Conservation (phyloP, 2,329 filamentous ascomycete species). For the Ceratocystis diversiconidia region DNA sequence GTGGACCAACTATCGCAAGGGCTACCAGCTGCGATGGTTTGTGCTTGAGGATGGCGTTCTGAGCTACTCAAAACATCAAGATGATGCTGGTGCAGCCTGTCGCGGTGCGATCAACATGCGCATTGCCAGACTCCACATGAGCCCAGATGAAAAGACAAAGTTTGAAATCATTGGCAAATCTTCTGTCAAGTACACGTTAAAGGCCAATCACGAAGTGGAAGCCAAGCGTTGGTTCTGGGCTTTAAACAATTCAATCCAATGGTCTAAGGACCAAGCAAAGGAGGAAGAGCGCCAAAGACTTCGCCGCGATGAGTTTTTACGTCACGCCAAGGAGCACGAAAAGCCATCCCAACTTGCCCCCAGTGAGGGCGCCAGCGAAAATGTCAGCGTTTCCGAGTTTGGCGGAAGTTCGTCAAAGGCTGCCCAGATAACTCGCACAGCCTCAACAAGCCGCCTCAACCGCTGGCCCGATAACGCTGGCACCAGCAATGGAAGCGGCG, state of each 20-base stretch:
- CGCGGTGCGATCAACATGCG: conserved; percentile 98
- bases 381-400: conserved; percentile 35
- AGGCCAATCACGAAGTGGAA: conserved; percentile 95
- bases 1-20: conserved; percentile 97
- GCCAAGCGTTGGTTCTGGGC: conserved; percentile 99
- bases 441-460: conserved; percentile 12
- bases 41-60: conserved; percentile 93
- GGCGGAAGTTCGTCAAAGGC: conserved; percentile 12
- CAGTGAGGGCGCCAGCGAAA: conserved; percentile 37
- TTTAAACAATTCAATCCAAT: conserved; percentile 96
- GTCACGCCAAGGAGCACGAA: conserved; percentile 65
- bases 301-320: conserved; percentile 59
- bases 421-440: conserved; percentile 22
- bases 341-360: conserved; percentile 35
- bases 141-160: conserved; percentile 88
- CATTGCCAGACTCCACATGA: conserved; percentile 90
- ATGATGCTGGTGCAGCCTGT: conserved; percentile 89
- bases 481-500: conserved; percentile 29
- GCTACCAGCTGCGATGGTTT: conserved; percentile 95
- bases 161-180: conserved; percentile 98
- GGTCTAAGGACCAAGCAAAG: conserved; percentile 90
- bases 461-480: conserved; percentile 28
- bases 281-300: conserved; percentile 70
- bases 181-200: conserved; percentile 94
- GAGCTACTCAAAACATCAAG: conserved; percentile 98